A percentile compares a stretch with the other conserved stretches of the same genome.
phyloP scores from a whole-genome alignment of 768 basidiomycete species.

The Leccinum broughii region DNA sequence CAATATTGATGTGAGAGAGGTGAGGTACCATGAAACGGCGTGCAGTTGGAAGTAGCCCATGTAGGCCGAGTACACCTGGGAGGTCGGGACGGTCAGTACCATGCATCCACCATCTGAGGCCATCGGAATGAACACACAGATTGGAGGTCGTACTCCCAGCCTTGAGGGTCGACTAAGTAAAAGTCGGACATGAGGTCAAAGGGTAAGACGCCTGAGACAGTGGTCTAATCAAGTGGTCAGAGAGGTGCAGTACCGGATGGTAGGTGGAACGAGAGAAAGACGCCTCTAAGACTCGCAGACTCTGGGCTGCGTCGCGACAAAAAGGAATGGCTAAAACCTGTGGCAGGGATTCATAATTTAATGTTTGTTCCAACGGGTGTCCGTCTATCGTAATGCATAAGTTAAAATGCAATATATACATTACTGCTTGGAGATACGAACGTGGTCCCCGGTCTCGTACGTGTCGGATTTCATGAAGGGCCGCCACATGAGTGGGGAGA shows the following conservation, averaged over 20 bases:
- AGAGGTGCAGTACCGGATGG: not conserved
- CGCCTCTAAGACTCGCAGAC: not conserved
- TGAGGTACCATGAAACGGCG: constrained; percentile 59
- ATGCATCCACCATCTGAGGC: not conserved
- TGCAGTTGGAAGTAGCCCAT: constrained; percentile 77
- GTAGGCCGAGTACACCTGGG: constrained; percentile 68
- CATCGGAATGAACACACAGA: constrained; percentile 50
- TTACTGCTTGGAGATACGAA: constrained; percentile 21
- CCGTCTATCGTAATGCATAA: constrained; percentile 18
- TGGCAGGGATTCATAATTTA: constrained; percentile 20
- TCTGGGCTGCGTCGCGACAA: not conserved
- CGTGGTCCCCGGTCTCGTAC: constrained; percentile 5
- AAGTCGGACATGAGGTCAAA: constrained; percentile 57
- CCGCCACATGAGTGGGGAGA: constrained; percentile 17
- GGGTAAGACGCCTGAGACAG: not conserved
- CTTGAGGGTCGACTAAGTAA: constrained; percentile 69
- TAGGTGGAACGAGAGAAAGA: not conserved
- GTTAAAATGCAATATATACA: constrained; percentile 8
- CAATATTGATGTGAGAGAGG: not conserved
- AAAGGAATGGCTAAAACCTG: not conserved
- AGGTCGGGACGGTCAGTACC: constrained; percentile 1
- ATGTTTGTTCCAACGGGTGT: constrained; percentile 5
- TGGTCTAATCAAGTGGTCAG: not conserved
- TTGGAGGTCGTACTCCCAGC: constrained; percentile 81
- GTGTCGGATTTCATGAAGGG: constrained; percentile 14